A percentile compares a stretch with the other conserved stretches of the same genome.
Evolutionary conservation across 257 asterid species (phyloP).

Genomic region (Nyctanthes arbortristis): DNA sequence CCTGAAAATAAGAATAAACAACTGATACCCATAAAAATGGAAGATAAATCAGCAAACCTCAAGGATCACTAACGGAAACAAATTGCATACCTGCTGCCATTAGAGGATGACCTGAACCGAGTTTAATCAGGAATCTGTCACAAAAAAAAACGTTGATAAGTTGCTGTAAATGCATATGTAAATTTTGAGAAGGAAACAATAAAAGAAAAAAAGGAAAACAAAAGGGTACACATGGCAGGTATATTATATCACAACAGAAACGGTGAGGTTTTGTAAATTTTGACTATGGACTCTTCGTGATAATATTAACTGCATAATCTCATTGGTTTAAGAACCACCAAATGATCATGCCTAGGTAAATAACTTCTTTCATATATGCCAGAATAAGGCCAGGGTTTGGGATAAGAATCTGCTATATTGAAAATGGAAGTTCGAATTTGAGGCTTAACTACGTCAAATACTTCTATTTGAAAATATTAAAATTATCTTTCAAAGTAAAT

Average conservation of each 20-base stretch:
- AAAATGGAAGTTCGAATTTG: background rate
- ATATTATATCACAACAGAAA: background rate
- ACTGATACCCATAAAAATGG: background rate
- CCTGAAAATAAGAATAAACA: background rate
- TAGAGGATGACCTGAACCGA: slow-evolving; percentile 1
- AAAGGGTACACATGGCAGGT: background rate
- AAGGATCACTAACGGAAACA: background rate
- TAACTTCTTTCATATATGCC: background rate
- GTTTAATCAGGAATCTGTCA: slow-evolving; percentile 15
- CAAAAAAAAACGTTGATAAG: background rate
- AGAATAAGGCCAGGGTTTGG: background rate
- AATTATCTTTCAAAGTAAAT: background rate
- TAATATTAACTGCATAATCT: background rate
- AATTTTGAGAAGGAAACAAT: too few relatives aligned
- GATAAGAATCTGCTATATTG: background rate
- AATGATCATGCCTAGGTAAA: background rate
- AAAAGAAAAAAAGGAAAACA: background rate
- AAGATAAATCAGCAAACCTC: background rate
- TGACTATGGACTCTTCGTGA: background rate
- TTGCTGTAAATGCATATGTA: background rate
- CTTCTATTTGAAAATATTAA: background rate
- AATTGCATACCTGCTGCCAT: slow-evolving; percentile 4
- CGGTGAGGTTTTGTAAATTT: background rate
- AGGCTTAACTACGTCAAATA: background rate
- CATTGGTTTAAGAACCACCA: background rate